These are phyloP conservation scores for Kwoniella newhampshirensis DNA, from an alignment of 768 basidiomycete genomes.

Conservation along the genomic window DNA sequence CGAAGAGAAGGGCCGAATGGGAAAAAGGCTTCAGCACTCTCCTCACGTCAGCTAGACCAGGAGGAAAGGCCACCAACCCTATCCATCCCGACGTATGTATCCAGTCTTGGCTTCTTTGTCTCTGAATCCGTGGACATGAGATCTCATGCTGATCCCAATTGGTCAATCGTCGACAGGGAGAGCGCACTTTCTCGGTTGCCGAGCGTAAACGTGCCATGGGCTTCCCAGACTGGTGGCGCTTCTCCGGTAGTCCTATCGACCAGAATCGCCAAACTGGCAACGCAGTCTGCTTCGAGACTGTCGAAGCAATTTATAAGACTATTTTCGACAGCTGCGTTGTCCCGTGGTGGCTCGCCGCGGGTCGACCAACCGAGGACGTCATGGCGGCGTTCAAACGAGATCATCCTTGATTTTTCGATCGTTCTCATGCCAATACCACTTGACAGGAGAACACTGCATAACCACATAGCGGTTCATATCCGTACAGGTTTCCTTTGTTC, in stretches of 20 bases:
- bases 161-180: constrained; percentile 6
- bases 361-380: constrained; percentile 9
- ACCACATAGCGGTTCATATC: too few species aligned
- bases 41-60: constrained; percentile 24
- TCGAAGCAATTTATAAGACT: constrained; percentile 21
- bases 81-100: constrained; percentile 32
- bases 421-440: too few species aligned
- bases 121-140: background rate
- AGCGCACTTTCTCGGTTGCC: constrained; percentile 31
- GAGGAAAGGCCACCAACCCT: constrained; percentile 25
- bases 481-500: too few species aligned
- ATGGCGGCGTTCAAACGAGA: constrained; percentile 7
- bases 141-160: background rate
- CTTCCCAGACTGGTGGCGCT: constrained; percentile 27
- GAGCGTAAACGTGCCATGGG: constrained; percentile 35
- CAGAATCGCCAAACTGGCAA: constrained; percentile 26
- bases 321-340: constrained; percentile 20
- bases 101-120: constrained; percentile 6
- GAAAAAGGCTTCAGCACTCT: constrained; percentile 25
- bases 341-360: constrained; percentile 25
- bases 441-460: too few species aligned
- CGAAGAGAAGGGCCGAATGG: background rate
- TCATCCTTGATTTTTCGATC: constrained; percentile 9
- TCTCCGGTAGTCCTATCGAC: constrained; percentile 18
- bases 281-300: constrained; percentile 23